Conservation (phyloP, 140 eudicot species). For the Flaveria floridana region DNA sequence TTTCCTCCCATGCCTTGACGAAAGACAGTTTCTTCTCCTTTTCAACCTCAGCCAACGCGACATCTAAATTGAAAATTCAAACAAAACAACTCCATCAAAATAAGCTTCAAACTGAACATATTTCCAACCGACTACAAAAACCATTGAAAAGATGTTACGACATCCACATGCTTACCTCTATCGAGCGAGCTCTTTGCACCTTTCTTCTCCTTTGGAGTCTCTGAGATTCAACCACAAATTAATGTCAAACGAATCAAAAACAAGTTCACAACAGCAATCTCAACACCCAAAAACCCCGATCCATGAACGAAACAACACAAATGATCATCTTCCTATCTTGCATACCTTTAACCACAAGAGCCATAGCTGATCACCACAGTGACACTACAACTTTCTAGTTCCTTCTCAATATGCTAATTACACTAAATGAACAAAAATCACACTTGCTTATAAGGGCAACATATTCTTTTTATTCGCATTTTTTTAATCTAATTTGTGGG, state of each 20-base stretch:
- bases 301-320: neutral
- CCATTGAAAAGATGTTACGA: neutral
- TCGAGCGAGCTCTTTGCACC: slow-evolving; percentile 50
- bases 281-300: neutral
- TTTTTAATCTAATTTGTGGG: slow-evolving; percentile 32
- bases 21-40: slow-evolving; percentile 65
- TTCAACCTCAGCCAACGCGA: slow-evolving; percentile 63
- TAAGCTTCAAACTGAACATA: slow-evolving; percentile 11
- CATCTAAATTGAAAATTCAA: slow-evolving; percentile 38
- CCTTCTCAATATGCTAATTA: slow-evolving; percentile 33
- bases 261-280: neutral
- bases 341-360: slow-evolving; percentile 33
- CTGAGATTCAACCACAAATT: slow-evolving; percentile 31
- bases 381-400: slow-evolving; percentile 25
- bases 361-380: slow-evolving; percentile 15
- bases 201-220: slow-evolving; percentile 47
- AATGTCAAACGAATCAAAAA: slow-evolving; percentile 7
- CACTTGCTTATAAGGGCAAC: slow-evolving; percentile 23
- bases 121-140: neutral
- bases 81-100: neutral
- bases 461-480: slow-evolving; percentile 9
- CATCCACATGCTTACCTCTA: slow-evolving; percentile 48
- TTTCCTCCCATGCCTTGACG: slow-evolving; percentile 89
- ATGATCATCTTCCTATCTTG: neutral
- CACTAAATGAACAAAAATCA: slow-evolving; percentile 20